Conservation (phyloP, 345 rosid species). For the Odontarrhena argentea region DNA sequence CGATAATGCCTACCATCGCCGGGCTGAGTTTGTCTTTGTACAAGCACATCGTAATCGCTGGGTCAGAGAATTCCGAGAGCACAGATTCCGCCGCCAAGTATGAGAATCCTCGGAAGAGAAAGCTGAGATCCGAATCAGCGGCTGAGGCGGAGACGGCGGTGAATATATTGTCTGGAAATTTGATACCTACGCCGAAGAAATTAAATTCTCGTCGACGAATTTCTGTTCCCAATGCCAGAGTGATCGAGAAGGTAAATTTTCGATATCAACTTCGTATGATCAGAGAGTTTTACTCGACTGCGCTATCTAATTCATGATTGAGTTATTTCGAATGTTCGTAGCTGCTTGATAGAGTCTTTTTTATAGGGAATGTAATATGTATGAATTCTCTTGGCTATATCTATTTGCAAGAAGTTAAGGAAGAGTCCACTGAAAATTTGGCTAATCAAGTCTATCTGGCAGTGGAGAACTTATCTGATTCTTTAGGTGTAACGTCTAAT, state of each 20-base stretch:
- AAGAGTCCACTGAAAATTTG: slow-evolving; percentile 28
- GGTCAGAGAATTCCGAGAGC: slow-evolving; percentile 35
- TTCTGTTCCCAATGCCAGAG: slow-evolving; percentile 37
- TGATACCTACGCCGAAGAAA: slow-evolving; percentile 41
- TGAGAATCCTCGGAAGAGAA: slow-evolving; percentile 53
- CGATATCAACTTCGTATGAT: background rate
- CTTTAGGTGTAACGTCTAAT: slow-evolving; percentile 33
- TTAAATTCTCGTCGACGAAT: slow-evolving; percentile 50
- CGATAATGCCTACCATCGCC: slow-evolving; percentile 58
- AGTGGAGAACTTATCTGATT: slow-evolving; percentile 27
- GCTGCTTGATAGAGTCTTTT: background rate
- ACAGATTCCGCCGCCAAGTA: slow-evolving; percentile 33
- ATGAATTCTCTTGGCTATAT: slow-evolving; percentile 6
- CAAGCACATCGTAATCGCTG: slow-evolving; percentile 31
- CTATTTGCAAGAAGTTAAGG: slow-evolving; percentile 35
- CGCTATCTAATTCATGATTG: no score
- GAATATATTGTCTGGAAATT: slow-evolving; percentile 12
- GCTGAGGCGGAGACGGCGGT: background rate
- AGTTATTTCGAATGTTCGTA: background rate
- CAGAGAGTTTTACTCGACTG: no score
- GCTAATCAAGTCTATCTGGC: slow-evolving; percentile 21
- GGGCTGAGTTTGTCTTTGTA: slow-evolving; percentile 43
- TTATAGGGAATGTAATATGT: background rate
- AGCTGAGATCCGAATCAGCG: slow-evolving; percentile 46
- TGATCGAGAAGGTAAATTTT: slow-evolving; percentile 22